These are phyloP conservation scores for Catharanthus roseus DNA, from an alignment of 257 asterid genomes.

Conservation along the genomic window DNA sequence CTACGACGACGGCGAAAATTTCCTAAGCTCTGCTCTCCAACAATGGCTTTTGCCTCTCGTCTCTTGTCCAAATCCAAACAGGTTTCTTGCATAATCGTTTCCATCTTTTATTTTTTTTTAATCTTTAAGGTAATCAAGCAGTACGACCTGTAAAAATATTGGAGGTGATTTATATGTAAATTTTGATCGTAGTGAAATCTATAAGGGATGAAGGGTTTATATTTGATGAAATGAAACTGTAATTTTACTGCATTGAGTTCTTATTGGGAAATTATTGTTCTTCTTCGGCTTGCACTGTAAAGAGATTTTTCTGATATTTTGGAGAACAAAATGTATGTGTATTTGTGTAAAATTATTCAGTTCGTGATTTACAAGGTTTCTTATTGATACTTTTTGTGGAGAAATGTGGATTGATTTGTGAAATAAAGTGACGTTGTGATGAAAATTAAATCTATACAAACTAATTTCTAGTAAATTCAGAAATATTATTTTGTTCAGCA, in stretches of 20 bases:
- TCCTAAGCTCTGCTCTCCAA: neutral
- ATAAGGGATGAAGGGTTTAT: neutral
- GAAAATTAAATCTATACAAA: neutral
- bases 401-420: neutral
- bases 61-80: slow-evolving; percentile 4
- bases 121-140: neutral
- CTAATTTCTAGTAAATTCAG: neutral
- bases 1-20: slow-evolving; percentile 1
- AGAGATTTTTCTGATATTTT: neutral
- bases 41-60: slow-evolving; percentile 8
- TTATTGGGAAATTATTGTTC: neutral
- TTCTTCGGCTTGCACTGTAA: neutral
- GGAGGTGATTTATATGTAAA: neutral
- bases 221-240: neutral
- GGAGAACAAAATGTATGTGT: neutral
- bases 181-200: neutral
- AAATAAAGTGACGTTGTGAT: neutral
- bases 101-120: neutral
- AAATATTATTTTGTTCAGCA: neutral
- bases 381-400: neutral
- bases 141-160: neutral
- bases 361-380: neutral
- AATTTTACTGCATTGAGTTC: neutral
- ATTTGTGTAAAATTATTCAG: neutral
- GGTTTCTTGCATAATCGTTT: neutral